Evolutionary conservation across 495 filamentous ascomycete genomes (phyloP).

Genomic region (Aspergillus bertholletiae): DNA sequence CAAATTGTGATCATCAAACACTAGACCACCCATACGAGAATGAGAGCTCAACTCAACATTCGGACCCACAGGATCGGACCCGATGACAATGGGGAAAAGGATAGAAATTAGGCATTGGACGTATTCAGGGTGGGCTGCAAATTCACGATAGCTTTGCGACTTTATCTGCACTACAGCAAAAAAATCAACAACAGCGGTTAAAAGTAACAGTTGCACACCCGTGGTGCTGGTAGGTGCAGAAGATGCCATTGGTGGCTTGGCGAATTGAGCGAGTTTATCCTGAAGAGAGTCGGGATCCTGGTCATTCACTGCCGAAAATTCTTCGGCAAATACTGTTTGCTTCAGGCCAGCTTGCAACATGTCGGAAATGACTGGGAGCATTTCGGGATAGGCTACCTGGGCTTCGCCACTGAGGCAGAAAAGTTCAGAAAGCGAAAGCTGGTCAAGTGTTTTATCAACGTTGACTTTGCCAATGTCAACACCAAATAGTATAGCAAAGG

Average conservation of each 20-base stretch:
- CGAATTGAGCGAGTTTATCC: conserved; percentile 6
- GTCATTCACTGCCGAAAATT: not conserved
- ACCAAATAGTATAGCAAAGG: conserved; percentile 86
- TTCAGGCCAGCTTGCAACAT: conserved; percentile 85
- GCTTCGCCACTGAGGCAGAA: conserved; percentile 55
- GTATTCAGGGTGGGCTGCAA: conserved; percentile 72
- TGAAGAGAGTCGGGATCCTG: conserved; percentile 3
- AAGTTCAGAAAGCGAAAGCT: conserved; percentile 65
- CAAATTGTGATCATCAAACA: conserved; percentile 81
- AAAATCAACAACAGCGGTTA: conserved; percentile 75
- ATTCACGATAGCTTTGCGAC: conserved; percentile 74
- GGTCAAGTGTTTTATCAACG: conserved; percentile 68
- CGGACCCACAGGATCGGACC: conserved; percentile 73
- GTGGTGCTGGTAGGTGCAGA: conserved; percentile 6
- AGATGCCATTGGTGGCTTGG: conserved; percentile 14
- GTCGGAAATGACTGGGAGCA: conserved; percentile 73
- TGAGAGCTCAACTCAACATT: conserved; percentile 68
- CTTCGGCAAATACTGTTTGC: conserved; percentile 30
- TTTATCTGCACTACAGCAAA: conserved; percentile 70
- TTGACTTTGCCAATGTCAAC: conserved; percentile 72
- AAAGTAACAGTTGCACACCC: conserved; percentile 34
- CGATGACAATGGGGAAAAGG: conserved; percentile 82
- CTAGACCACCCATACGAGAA: conserved; percentile 71
- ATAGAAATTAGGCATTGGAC: conserved; percentile 70
- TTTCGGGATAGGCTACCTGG: conserved; percentile 70